phyloP scores from a whole-genome alignment of 495 filamentous ascomycete genomes.

The Penicillium alfredii region DNA sequence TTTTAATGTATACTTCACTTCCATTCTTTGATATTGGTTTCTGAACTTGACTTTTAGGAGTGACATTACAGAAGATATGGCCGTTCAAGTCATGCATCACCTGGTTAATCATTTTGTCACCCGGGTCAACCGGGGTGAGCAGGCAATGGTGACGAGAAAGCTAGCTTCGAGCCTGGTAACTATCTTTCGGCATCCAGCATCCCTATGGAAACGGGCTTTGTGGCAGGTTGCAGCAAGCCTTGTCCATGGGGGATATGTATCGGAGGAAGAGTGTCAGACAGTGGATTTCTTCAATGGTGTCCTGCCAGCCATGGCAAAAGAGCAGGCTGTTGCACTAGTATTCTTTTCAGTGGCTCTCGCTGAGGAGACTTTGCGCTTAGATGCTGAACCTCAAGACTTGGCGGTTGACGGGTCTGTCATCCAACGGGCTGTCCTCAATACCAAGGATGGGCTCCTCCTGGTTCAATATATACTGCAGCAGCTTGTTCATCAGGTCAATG shows the following conservation, averaged over 20 bases:
- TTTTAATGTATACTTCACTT: too few species aligned
- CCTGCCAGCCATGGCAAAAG: conserved; percentile 46
- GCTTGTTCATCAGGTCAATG: conserved; percentile 24
- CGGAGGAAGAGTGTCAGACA: conserved; percentile 46
- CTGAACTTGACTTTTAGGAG: conserved; percentile 47
- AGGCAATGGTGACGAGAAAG: conserved; percentile 68
- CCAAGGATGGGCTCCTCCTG: conserved; percentile 33
- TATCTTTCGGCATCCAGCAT: conserved; percentile 67
- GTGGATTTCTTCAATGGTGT: conserved; percentile 37
- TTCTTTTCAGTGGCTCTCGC: conserved; percentile 70
- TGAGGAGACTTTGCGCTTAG: conserved; percentile 53
- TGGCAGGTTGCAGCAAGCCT: conserved; percentile 60
- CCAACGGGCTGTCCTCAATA: conserved; percentile 24
- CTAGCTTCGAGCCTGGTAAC: conserved; percentile 75
- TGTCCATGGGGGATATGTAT: conserved; percentile 45
- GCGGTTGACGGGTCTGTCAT: conserved; percentile 5
- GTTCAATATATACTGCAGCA: conserved; percentile 33
- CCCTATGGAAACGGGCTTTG: conserved; percentile 62
- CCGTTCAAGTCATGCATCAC: conserved; percentile 57
- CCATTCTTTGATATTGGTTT: too few species aligned
- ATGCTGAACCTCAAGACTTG: conserved; percentile 18
- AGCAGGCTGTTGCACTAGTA: conserved; percentile 53
- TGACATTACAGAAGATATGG: conserved; percentile 55
- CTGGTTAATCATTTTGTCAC: conserved; percentile 63
- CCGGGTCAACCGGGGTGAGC: conserved; percentile 52